These are phyloP conservation scores for Galium porrigens DNA, from an alignment of 305 asterid genomes.

Conservation along the genomic window DNA sequence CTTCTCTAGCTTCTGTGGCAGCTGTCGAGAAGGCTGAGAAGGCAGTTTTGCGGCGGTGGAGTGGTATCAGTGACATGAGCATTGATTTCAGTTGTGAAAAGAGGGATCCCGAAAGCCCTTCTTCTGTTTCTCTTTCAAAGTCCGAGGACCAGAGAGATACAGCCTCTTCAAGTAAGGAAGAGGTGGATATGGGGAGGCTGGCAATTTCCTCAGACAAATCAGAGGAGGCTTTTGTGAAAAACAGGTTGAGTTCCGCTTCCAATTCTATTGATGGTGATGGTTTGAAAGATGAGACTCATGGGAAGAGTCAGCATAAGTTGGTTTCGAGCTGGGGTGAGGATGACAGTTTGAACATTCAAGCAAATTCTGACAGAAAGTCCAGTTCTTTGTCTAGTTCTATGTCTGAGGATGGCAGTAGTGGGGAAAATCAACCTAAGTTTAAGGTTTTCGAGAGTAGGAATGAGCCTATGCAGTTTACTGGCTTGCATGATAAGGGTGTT, in stretches of 20 bases:
- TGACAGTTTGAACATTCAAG: constrained; percentile 21
- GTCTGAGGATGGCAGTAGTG: constrained; percentile 19
- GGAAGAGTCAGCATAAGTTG: constrained; percentile 32
- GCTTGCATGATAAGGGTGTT: constrained; percentile 26
- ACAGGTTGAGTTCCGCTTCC: constrained; percentile 23
- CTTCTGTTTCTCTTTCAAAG: constrained; percentile 27
- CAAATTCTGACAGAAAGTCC: constrained; percentile 25
- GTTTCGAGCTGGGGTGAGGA: constrained; percentile 25
- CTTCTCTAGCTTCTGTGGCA: constrained; percentile 34
- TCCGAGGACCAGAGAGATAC: constrained; percentile 27
- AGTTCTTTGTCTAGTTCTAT: constrained; percentile 23
- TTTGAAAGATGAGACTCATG: constrained; percentile 29
- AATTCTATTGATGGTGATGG: constrained; percentile 24
- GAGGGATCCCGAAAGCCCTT: constrained; percentile 49
- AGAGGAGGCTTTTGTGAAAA: constrained; percentile 24
- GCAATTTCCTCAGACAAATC: constrained; percentile 26
- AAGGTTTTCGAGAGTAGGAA: constrained; percentile 24
- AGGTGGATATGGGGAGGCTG: constrained; percentile 10
- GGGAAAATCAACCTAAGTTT: constrained; percentile 26
- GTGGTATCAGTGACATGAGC: constrained; percentile 90
- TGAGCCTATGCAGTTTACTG: constrained; percentile 25
- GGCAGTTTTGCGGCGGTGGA: constrained; percentile 78
- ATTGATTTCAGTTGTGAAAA: constrained; percentile 63
- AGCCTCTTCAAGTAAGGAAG: constrained; percentile 28
- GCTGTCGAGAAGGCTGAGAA: constrained; percentile 56